Evolutionary conservation across 371 early-diverging fungal species (phyloP).

Genomic region (Mucor mucedo): DNA sequence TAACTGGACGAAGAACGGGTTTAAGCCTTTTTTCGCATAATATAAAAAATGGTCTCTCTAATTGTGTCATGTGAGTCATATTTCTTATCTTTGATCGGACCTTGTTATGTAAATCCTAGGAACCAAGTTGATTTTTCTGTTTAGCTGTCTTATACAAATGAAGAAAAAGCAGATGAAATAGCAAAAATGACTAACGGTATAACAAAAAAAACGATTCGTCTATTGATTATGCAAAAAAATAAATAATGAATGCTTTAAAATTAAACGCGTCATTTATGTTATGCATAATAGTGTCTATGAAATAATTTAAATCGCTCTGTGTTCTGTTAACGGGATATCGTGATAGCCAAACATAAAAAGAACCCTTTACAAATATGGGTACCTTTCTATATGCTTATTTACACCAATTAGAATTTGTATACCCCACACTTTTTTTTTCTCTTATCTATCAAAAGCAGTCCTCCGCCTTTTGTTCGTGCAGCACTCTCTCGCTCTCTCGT

Average conservation of each 20-base stretch:
- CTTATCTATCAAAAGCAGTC: conserved; percentile 4
- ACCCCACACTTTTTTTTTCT: background rate
- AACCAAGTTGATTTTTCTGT: too few relatives aligned
- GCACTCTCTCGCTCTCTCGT: background rate
- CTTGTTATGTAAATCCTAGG: background rate
- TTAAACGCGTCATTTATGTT: too few relatives aligned
- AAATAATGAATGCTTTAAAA: background rate
- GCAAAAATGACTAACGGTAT: background rate
- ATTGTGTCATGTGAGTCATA: conserved; percentile 4
- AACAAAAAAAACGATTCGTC: too few relatives aligned
- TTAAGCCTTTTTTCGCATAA: too few relatives aligned
- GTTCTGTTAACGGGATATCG: too few relatives aligned
- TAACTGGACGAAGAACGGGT: too few relatives aligned
- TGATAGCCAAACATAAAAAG: too few relatives aligned
- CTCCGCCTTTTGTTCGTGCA: background rate
- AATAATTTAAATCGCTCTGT: too few relatives aligned
- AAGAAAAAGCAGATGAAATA: background rate
- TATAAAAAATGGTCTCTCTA: too few relatives aligned
- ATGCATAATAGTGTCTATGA: too few relatives aligned
- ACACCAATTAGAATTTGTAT: background rate
- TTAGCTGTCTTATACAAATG: background rate
- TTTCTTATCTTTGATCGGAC: conserved; percentile 1
- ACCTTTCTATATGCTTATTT: background rate
- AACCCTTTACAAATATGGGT: background rate
- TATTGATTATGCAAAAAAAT: background rate